phyloP scores from a whole-genome alignment of 371 early-diverging fungal genomes.

The Mucor sp. region DNA sequence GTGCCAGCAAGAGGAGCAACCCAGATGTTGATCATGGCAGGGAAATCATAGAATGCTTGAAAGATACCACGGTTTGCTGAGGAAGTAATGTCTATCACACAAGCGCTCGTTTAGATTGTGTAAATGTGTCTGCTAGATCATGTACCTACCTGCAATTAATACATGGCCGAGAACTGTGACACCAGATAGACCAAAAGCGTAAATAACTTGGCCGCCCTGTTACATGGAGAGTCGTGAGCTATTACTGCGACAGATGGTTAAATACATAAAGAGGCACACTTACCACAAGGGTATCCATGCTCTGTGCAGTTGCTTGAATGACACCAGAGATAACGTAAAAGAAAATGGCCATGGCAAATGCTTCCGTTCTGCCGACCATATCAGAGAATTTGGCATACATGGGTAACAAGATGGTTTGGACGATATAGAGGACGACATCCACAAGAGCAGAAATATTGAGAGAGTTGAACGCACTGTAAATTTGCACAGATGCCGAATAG shows the following conservation, averaged over 20 bases:
- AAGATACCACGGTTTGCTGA: conserved; percentile 39
- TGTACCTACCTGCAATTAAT: conserved; percentile 37
- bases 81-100: conserved; percentile 31
- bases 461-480: conserved; percentile 19
- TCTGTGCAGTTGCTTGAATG: conserved; percentile 23
- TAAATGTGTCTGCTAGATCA: background rate
- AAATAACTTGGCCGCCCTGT: conserved; percentile 40
- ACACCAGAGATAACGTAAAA: conserved; percentile 27
- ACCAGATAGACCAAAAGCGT: conserved; percentile 41
- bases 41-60: conserved; percentile 38
- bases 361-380: conserved; percentile 31
- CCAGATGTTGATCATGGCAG: conserved; percentile 33
- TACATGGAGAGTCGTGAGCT: background rate
- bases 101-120: background rate
- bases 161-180: conserved; percentile 36
- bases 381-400: conserved; percentile 35
- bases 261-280: background rate
- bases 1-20: conserved; percentile 35
- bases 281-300: conserved; percentile 21
- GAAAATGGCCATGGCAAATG: conserved; percentile 17
- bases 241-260: background rate
- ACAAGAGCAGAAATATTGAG: conserved; percentile 19
- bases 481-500: conserved; percentile 6
- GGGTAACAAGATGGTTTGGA: conserved; percentile 27
- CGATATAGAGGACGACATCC: conserved; percentile 24